Conservation (phyloP, 1,284 basidiomycete species). For the Tilletia setariae region DNA sequence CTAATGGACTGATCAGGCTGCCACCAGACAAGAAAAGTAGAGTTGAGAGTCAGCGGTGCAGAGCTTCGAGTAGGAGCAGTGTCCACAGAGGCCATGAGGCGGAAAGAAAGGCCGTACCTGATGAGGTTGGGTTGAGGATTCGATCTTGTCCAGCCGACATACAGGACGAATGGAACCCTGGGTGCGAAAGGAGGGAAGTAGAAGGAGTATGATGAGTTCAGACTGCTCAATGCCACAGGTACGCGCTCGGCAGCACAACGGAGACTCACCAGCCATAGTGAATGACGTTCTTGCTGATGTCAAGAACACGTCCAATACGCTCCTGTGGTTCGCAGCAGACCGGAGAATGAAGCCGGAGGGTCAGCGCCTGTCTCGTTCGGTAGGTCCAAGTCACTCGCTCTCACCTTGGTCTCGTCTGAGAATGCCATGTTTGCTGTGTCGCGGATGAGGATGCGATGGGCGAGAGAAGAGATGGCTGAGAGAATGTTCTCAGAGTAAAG, state of each 20-base stretch:
- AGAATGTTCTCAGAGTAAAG: too few species aligned
- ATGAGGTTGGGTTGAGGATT: constrained; percentile 49
- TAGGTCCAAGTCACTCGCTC: neutral
- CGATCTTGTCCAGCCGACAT: constrained; percentile 50
- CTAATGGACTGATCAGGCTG: constrained; percentile 46
- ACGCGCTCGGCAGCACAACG: neutral
- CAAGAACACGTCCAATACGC: constrained; percentile 46
- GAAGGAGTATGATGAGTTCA: neutral
- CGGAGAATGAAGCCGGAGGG: too few species aligned
- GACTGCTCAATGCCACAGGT: neutral
- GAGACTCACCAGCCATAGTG: constrained; percentile 47
- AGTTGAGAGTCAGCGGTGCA: neutral
- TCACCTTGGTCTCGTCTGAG: constrained; percentile 50
- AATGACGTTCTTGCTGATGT: constrained; percentile 48
- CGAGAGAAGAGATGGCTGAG: neutral
- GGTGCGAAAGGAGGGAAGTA: neutral
- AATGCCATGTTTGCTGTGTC: constrained; percentile 31
- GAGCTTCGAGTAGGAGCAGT: neutral
- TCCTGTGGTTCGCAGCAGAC: constrained; percentile 29
- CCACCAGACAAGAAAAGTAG: neutral
- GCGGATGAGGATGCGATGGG: neutral
- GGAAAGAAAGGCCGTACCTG: constrained; percentile 34
- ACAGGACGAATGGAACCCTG: constrained; percentile 52
- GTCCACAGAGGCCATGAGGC: neutral
- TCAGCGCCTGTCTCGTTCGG: neutral